Percentiles rank a stretch among this genome's conserved stretches.
Conservation (phyloP, 176 grass and related monocot species). For the Elaeis guineensis region DNA sequence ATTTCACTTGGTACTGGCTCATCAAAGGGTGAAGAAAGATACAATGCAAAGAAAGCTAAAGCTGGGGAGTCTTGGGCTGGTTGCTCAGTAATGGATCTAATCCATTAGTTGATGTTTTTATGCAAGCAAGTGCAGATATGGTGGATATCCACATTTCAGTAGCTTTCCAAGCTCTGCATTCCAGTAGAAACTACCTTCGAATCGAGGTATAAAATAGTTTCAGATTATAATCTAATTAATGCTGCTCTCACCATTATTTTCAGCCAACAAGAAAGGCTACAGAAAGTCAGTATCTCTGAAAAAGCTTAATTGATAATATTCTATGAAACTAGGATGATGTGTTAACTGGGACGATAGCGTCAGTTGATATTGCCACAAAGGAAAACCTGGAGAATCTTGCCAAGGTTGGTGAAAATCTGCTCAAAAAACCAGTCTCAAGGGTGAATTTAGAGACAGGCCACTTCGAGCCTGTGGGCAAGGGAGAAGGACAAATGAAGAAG, state of each 20-base stretch:
- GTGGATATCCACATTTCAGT: conserved; percentile 75
- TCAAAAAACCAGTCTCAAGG: conserved; percentile 64
- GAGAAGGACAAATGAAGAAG: conserved; percentile 53
- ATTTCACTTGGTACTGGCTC: conserved; percentile 80
- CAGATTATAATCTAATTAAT: too few relatives aligned
- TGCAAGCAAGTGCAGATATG: conserved; percentile 73
- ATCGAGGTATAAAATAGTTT: conserved; percentile 43
- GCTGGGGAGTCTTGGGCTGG: conserved; percentile 73
- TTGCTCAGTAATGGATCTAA: conserved; percentile 52
- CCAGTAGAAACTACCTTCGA: conserved; percentile 67
- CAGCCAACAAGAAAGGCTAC: too few relatives aligned
- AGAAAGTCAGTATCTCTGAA: too few relatives aligned
- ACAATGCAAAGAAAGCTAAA: conserved; percentile 38
- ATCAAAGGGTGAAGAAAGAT: conserved; percentile 40
- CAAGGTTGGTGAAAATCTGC: conserved; percentile 30
- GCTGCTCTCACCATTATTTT: too few relatives aligned
- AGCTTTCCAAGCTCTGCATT: conserved; percentile 62
- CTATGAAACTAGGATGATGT: too few relatives aligned
- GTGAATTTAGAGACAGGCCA: conserved; percentile 56
- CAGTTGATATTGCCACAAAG: conserved; percentile 57
- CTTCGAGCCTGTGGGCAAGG: conserved; percentile 12
- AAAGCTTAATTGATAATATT: too few relatives aligned
- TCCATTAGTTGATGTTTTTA: conserved; percentile 78
- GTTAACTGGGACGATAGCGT: conserved; percentile 40
- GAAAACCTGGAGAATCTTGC: conserved; percentile 70